Evolutionary conservation across 306 rosid genomes (phyloP).

Genomic region (Trifolium pratense): DNA sequence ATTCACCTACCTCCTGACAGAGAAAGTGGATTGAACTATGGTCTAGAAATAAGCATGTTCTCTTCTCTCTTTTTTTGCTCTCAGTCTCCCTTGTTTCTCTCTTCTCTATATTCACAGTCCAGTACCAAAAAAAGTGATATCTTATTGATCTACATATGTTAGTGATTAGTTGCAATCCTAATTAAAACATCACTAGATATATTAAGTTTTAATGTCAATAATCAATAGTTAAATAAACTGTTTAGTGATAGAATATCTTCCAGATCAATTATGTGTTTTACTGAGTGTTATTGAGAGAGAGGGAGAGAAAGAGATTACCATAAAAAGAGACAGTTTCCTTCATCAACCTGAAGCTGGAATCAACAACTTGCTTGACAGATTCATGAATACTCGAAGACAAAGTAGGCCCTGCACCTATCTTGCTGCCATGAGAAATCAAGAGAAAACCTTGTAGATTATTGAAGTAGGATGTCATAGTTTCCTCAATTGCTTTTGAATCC

Average conservation of each 20-base stretch:
- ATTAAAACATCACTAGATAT: not conserved
- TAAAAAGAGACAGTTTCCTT: constrained; percentile 66
- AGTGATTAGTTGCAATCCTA: not conserved
- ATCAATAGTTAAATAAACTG: not conserved
- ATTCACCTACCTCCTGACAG: too few species aligned
- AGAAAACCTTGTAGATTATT: constrained; percentile 84
- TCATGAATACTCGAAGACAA: constrained; percentile 63
- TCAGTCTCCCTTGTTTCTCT: not conserved
- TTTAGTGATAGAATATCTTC: not conserved
- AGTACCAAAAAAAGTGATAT: too few species aligned
- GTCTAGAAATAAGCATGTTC: constrained; percentile 6
- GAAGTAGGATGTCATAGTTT: constrained; percentile 74
- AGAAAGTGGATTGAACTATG: not conserved
- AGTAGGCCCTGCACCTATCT: constrained; percentile 79
- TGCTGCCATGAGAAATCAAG: constrained; percentile 77
- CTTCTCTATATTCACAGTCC: too few species aligned
- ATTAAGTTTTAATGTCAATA: too few species aligned
- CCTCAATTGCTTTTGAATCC: constrained; percentile 65
- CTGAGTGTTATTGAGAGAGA: not conserved
- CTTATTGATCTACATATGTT: not conserved
- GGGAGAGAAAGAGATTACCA: constrained; percentile 51
- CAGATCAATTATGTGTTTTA: too few species aligned
- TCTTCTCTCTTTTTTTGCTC: not conserved
- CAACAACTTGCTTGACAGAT: constrained; percentile 76
- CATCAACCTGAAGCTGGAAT: constrained; percentile 74